phyloP scores from a whole-genome alignment of 257 asterid genomes.

The Gentiana dahurica region DNA sequence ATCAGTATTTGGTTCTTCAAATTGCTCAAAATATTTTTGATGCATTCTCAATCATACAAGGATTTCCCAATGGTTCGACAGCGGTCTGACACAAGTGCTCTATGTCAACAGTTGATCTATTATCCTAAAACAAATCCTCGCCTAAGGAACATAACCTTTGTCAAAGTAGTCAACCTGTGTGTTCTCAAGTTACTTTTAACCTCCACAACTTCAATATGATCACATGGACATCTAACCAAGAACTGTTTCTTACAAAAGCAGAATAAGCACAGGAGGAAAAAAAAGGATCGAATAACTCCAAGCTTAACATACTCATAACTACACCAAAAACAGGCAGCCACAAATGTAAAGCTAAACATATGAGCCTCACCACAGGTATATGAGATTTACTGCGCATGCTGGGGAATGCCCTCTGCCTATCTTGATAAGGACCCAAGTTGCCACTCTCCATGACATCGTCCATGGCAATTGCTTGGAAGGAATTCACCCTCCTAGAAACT shows the following conservation, averaged over 20 bases:
- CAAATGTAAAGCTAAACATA: background rate
- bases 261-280: background rate
- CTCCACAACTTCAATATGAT: too few relatives aligned
- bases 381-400: constrained; percentile 80
- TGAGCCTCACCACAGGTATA: constrained; percentile 64
- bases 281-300: background rate
- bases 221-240: background rate
- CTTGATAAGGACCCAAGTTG: constrained; percentile 65
- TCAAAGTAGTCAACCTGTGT: background rate
- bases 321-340: background rate
- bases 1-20: too few relatives aligned
- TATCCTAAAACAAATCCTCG: too few relatives aligned
- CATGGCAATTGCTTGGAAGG: constrained; percentile 77
- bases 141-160: too few relatives aligned
- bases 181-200: too few relatives aligned
- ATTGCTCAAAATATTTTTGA: too few relatives aligned
- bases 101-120: too few relatives aligned
- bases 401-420: constrained; percentile 70
- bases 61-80: too few relatives aligned
- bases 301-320: background rate
- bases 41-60: too few relatives aligned
- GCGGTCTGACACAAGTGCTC: too few relatives aligned
- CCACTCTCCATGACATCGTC: constrained; percentile 88
- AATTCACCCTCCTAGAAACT: constrained; percentile 64
- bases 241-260: background rate